A percentile compares a stretch with the other conserved stretches of the same genome.
phyloP scores from a whole-genome alignment of 176 grass and related monocot species.

The Thinopyrum elongatum region DNA sequence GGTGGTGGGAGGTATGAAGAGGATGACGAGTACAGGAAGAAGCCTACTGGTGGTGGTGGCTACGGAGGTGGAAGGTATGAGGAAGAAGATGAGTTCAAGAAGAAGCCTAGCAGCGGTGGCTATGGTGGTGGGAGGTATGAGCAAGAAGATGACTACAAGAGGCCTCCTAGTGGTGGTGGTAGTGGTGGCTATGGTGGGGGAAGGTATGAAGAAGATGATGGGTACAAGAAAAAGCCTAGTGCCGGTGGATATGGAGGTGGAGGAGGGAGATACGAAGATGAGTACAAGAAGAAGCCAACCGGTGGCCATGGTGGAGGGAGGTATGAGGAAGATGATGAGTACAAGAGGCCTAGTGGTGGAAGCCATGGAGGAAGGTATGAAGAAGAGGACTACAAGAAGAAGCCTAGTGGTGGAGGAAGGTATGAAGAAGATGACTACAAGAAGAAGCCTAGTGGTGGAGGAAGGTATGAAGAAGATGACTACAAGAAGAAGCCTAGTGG shows the following conservation, averaged over 20 bases:
- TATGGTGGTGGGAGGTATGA: constrained; percentile 27
- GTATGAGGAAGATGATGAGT: constrained; percentile 33
- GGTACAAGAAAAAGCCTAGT: constrained; percentile 7
- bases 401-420: constrained; percentile 29
- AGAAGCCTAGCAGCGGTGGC: background rate
- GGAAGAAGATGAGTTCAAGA: constrained; percentile 31
- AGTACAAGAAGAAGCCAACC: constrained; percentile 35
- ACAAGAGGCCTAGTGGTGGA: constrained; percentile 42
- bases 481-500: constrained; percentile 40
- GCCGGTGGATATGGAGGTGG: constrained; percentile 4
- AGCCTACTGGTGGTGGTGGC: constrained; percentile 10
- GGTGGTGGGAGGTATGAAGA: constrained; percentile 29
- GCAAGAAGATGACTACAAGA: constrained; percentile 33
- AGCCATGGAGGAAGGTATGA: constrained; percentile 34
- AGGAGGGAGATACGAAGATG: constrained; percentile 32
- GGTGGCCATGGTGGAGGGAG: constrained; percentile 34
- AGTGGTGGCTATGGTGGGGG: constrained; percentile 29
- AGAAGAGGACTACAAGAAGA: constrained; percentile 35
- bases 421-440: constrained; percentile 31
- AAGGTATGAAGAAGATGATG: constrained; percentile 9
- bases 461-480: constrained; percentile 28
- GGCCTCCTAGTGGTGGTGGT: constrained; percentile 14
- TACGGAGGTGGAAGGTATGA: constrained; percentile 41
- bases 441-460: constrained; percentile 48
- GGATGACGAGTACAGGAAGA: constrained; percentile 32